Percentiles rank a stretch among this genome's conserved stretches.
These are phyloP conservation scores for Microdochium paspali DNA, from an alignment of 2,329 filamentous ascomycete species.

Conservation along the genomic window DNA sequence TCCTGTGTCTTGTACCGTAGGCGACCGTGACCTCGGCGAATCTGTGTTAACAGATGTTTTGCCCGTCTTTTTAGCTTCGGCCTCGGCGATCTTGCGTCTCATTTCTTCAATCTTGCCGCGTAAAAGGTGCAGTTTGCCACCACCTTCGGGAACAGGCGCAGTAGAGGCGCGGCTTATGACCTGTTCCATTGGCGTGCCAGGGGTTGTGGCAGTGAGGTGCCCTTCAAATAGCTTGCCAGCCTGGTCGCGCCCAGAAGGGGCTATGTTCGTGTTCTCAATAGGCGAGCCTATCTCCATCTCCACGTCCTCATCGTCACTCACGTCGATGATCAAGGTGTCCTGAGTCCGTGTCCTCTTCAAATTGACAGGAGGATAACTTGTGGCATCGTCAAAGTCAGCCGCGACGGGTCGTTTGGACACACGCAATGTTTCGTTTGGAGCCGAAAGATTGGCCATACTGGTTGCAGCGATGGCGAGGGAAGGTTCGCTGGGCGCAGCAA, in stretches of 20 bases:
- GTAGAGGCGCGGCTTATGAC: slow-evolving; percentile 12
- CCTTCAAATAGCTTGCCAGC: slow-evolving; percentile 2
- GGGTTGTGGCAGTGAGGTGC: not conserved
- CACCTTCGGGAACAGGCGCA: slow-evolving; percentile 8
- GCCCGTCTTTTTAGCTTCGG: slow-evolving; percentile 39
- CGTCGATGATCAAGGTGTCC: slow-evolving; percentile 63
- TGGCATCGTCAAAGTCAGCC: slow-evolving; percentile 57
- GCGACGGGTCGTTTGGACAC: slow-evolving; percentile 52
- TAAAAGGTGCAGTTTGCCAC: slow-evolving; percentile 16
- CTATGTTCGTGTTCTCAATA: slow-evolving; percentile 27
- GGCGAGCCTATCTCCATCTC: slow-evolving; percentile 59
- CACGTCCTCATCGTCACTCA: slow-evolving; percentile 65
- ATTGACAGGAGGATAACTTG: slow-evolving; percentile 17
- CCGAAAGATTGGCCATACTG: not conserved
- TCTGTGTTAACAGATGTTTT: not conserved
- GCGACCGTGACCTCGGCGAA: not conserved
- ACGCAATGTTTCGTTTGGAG: slow-evolving; percentile 14
- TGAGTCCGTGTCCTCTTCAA: slow-evolving; percentile 48
- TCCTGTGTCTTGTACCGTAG: slow-evolving; percentile 1
- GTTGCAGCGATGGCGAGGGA: no score
- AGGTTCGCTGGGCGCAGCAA: not conserved
- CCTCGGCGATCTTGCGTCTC: slow-evolving; percentile 48
- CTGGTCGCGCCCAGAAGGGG: slow-evolving; percentile 19
- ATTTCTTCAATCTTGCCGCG: slow-evolving; percentile 49
- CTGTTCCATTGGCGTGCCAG: slow-evolving; percentile 17